These are phyloP conservation scores for sweet orange (Citrus sinensis) DNA, from an alignment of 345 rosid species.

Conservation along the genomic window DNA sequence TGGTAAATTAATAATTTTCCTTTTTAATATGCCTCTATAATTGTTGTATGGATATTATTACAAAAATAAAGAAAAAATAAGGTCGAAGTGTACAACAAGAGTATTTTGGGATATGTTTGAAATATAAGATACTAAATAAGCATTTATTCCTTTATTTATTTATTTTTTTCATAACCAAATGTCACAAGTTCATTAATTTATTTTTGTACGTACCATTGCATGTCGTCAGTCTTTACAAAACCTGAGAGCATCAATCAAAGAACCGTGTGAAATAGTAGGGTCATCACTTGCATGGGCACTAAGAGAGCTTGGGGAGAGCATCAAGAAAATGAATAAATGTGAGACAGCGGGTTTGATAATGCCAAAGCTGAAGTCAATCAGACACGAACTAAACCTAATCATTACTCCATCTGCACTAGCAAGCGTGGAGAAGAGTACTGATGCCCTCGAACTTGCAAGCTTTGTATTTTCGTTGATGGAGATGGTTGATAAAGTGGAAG, in stretches of 20 bases:
- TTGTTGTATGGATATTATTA: too few relatives aligned
- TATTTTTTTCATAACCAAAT: too few relatives aligned
- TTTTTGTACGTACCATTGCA: not conserved
- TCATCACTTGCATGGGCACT: constrained; percentile 41
- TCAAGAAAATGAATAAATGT: constrained; percentile 43
- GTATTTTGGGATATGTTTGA: too few relatives aligned
- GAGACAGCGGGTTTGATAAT: constrained; percentile 18
- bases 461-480: constrained; percentile 39
- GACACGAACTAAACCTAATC: constrained; percentile 32
- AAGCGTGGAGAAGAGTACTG: constrained; percentile 14
- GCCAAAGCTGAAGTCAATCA: constrained; percentile 44
- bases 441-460: constrained; percentile 43
- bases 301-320: constrained; percentile 57
- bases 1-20: rapidly evolving
- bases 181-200: not conserved
- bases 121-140: too few relatives aligned
- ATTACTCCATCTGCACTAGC: constrained; percentile 14
- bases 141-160: too few relatives aligned
- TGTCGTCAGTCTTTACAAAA: constrained; percentile 17
- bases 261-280: constrained; percentile 36
- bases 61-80: too few relatives aligned
- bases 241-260: constrained; percentile 32
- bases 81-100: too few relatives aligned
- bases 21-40: too few relatives aligned
- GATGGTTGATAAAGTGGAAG: constrained; percentile 54